Conservation (phyloP, 2,329 filamentous ascomycete genomes). For the Stagonosporopsis chrysanthemi region DNA sequence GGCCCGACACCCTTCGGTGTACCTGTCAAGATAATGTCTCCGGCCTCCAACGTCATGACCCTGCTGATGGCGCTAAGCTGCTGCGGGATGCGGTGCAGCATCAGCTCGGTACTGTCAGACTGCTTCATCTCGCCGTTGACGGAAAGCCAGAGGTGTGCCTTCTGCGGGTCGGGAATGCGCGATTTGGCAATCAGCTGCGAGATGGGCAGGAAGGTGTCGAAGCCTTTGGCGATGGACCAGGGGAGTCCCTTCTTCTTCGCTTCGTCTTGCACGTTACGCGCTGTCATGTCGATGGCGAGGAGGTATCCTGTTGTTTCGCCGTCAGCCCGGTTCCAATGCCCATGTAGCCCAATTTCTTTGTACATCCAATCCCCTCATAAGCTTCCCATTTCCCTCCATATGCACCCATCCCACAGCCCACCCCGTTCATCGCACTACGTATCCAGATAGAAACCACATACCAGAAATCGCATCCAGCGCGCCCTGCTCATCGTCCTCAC, state of each 20-base stretch:
- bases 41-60: slow-evolving; percentile 92
- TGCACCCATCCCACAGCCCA: background rate
- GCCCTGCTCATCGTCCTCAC: slow-evolving; percentile 74
- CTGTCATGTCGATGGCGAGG: slow-evolving; percentile 96
- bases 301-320: slow-evolving; percentile 70
- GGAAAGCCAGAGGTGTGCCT: slow-evolving; percentile 82
- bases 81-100: slow-evolving; percentile 90
- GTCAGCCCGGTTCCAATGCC: background rate
- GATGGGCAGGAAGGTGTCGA: slow-evolving; percentile 95
- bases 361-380: background rate
- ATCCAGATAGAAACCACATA: slow-evolving; percentile 47
- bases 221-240: slow-evolving; percentile 96
- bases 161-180: slow-evolving; percentile 83
- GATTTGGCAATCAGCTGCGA: slow-evolving; percentile 81
- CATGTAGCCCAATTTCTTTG: background rate
- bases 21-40: slow-evolving; percentile 94
- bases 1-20: slow-evolving; percentile 95
- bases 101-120: slow-evolving; percentile 87
- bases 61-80: slow-evolving; percentile 90
- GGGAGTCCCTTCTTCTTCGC: slow-evolving; percentile 96
- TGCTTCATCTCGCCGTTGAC: slow-evolving; percentile 84
- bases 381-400: background rate
- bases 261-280: slow-evolving; percentile 92
- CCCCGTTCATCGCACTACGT: background rate
- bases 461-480: slow-evolving; percentile 84